Evolutionary conservation across 192 early-diverging fungal species (phyloP), one percentile per base, ranked within the genome.

Genomic region (Funneliformis mosseae): DNA sequence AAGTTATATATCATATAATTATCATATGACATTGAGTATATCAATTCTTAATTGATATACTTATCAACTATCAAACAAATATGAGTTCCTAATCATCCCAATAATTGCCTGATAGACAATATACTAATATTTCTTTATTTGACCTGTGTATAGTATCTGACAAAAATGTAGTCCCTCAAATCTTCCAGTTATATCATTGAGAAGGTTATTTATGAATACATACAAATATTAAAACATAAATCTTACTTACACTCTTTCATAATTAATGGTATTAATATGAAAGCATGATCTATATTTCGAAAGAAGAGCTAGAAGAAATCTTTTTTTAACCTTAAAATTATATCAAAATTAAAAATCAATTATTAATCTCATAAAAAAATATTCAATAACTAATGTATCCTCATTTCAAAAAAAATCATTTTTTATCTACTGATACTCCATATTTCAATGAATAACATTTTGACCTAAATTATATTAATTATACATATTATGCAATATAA

Each of bases 321-420:
- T 41, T 76, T 8, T 12, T 62, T 38, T 4, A n/a, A 76, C 18
- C 8, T 60, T 27, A 76, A 76, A 63, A 11, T 0, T 9, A 39
- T 76, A 4, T 38, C 74, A 60, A 76, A 76, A n/a, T 43, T 76
- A 60, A 9, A 42, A 62, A 76, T 45, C 60, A 76, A 10, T 76
- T 27, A 76, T 63, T 39, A 11, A 76, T 1, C 75, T 76, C 3
- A 23, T 63, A 18, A 63, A 45, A 76, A 62, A 62, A 9, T 76
- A 76, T 10, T 76, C 59, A 62, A 5, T 3, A 76, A 62, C 74
- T 12, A 5, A 76, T 46, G 41, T 76, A 76, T 27, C 74, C 16
- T 3, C 8, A 8, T 76, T 76, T 76, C 21, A n/a, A n/a, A 9
- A 23, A 23, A 76, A 43, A 45, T 76, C 4, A 76, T 76, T 76